Conservation (phyloP, 768 basidiomycete species). For the Lepiota brunneoincarnata region DNA sequence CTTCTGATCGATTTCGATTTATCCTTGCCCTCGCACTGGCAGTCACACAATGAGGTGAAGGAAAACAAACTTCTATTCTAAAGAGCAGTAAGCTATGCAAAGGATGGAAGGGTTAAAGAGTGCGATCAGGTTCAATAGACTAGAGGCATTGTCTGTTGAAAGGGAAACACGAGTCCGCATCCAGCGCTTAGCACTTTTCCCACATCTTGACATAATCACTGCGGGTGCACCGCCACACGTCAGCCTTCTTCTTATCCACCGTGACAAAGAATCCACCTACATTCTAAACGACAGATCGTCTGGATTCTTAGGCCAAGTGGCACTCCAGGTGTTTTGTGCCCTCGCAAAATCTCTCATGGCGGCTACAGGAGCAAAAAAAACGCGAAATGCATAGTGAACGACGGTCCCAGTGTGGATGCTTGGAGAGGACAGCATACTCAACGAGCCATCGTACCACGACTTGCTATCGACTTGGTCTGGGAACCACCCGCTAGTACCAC, state of each 20-base stretch:
- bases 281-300: slow-evolving; percentile 68
- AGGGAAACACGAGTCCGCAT: neutral
- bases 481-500: slow-evolving; percentile 89
- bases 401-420: neutral
- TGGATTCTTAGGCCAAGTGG: slow-evolving; percentile 63
- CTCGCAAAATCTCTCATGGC: slow-evolving; percentile 72
- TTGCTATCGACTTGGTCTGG: slow-evolving; percentile 74
- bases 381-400: neutral
- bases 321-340: slow-evolving; percentile 59
- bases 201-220: slow-evolving; percentile 54
- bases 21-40: too few species aligned
- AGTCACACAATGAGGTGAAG: too few species aligned
- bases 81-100: too few species aligned
- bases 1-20: too few species aligned
- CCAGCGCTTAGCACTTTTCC: slow-evolving; percentile 28
- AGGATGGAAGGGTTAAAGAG: too few species aligned
- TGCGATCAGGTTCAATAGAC: too few species aligned
- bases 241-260: slow-evolving; percentile 16
- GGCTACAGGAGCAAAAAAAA: slow-evolving; percentile 21
- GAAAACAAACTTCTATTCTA: too few species aligned
- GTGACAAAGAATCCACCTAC: slow-evolving; percentile 35
- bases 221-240: neutral
- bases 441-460: slow-evolving; percentile 70
- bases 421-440: slow-evolving; percentile 32
- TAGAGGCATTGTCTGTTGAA: too few species aligned